phyloP scores from a whole-genome alignment of 495 filamentous ascomycete species.

The Aspergillus nidulans region DNA sequence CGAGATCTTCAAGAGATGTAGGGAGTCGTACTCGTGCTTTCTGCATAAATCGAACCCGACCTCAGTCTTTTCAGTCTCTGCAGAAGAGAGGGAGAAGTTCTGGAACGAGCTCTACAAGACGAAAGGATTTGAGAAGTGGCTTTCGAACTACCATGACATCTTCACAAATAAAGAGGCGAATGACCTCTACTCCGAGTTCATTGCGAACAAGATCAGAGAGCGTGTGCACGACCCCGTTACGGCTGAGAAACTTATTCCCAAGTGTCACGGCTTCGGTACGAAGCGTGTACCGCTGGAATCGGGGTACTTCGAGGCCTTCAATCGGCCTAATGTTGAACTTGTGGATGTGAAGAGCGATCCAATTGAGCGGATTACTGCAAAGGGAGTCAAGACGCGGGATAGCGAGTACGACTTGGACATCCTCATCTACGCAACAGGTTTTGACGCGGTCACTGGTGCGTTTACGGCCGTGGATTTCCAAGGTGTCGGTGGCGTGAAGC shows the following conservation, averaged over 20 bases:
- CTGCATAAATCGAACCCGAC: constrained; percentile 30
- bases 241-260: constrained; percentile 47
- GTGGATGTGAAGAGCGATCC: constrained; percentile 44
- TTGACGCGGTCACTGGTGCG: constrained; percentile 31
- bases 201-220: constrained; percentile 31
- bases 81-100: constrained; percentile 36
- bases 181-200: constrained; percentile 26
- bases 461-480: constrained; percentile 27
- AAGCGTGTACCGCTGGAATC: constrained; percentile 47
- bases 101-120: constrained; percentile 36
- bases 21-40: constrained; percentile 19
- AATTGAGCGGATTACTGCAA: constrained; percentile 21
- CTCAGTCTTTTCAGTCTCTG: constrained; percentile 39
- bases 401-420: constrained; percentile 29
- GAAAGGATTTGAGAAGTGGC: constrained; percentile 30
- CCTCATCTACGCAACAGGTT: constrained; percentile 23
- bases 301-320: constrained; percentile 50
- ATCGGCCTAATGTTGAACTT: constrained; percentile 44
- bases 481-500: constrained; percentile 14
- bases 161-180: no score
- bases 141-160: no score
- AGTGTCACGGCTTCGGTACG: constrained; percentile 48
- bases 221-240: constrained; percentile 44
- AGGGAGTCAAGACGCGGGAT: constrained; percentile 31
- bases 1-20: constrained; percentile 38